A percentile compares a stretch with the other conserved stretches of the same genome.
These are phyloP conservation scores for Melampsora americana DNA, from an alignment of 1,284 basidiomycete genomes.

Conservation along the genomic window DNA sequence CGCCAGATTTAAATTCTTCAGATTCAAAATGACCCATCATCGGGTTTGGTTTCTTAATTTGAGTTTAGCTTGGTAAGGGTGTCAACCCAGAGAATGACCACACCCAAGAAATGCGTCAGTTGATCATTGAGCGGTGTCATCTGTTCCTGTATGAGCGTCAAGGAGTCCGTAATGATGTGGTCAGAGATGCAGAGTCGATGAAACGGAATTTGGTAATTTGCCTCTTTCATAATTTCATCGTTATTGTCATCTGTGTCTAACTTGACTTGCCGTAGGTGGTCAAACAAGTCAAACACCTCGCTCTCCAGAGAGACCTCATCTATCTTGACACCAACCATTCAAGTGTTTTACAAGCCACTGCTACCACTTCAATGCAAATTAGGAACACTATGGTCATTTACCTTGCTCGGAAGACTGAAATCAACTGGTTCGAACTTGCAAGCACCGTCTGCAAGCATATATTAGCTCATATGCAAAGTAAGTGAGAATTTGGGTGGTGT, in stretches of 20 bases:
- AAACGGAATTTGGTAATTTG: conserved; percentile 46
- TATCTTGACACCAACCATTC: conserved; percentile 47
- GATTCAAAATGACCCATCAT: no score
- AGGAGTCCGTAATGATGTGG: conserved; percentile 49
- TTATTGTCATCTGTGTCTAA: conserved; percentile 49
- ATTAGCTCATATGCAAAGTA: conserved; percentile 45
- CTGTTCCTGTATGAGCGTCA: conserved; percentile 54
- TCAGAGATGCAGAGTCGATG: conserved; percentile 53
- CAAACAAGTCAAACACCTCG: conserved; percentile 46
- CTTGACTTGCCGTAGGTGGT: conserved; percentile 32
- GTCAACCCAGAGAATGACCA: conserved; percentile 47
- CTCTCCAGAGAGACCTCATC: conserved; percentile 47
- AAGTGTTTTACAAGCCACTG: conserved; percentile 38
- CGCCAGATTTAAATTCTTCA: no score
- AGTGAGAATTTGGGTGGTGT: no score
- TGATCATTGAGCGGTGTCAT: conserved; percentile 53
- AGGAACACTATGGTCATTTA: conserved; percentile 47
- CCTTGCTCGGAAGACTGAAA: conserved; percentile 50
- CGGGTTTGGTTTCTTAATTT: no score
- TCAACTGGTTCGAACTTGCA: conserved; percentile 54
- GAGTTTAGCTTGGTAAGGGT: conserved; percentile 34
- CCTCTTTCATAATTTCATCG: conserved; percentile 50
- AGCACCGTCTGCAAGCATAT: conserved; percentile 51
- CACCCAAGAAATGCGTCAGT: conserved; percentile 49
- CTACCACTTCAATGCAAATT: conserved; percentile 35